Evolutionary conservation across 2,329 filamentous ascomycete species (phyloP), one percentile per base, ranked within the genome.

Genomic region (Fusarium sp.): DNA sequence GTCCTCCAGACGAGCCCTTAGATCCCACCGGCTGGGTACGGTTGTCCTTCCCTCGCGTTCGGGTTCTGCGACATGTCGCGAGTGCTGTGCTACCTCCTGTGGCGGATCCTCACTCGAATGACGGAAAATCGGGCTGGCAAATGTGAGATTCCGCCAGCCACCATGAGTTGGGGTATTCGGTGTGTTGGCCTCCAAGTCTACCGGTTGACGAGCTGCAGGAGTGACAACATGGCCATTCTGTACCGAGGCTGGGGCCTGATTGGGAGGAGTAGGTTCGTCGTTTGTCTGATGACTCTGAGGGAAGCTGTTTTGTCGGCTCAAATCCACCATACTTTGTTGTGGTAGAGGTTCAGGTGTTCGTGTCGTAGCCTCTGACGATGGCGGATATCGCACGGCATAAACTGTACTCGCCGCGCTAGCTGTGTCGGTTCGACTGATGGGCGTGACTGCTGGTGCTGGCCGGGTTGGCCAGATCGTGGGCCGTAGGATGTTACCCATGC

Each of bases 391-490:
- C 38, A 92, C 86, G 8, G 89, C 89, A 71, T 92, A 92, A 4
- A 90, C 87, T 1, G 90, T 92, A 79, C 90, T 92, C 52, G 89
- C 90, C 1, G 89, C 90, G 76, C 90, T 92, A 20, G 89, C 86
- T 2, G 90, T 91, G 69, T 92, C 90, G 20, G 90, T 89, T 71
- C 90, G 85, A 76, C 90, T 92, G 50, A 90, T 80, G 0, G 90
- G 90, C 0, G 90, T 91, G 3, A 85, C 85, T 35, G 86, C 86
- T 38, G 88, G 86, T 7, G 86, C 82, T 45, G 90, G 89, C n/a
- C 89, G 82, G 71, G 88, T 80, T 67, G 90, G 86, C 91, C 88
- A 88, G 12, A 87, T 76, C 0, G 86, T 86, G 14, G 88, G 88
- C 38, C 87, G 87, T 14, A 87, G 69, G 63, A 87, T 84, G 33